These are phyloP conservation scores for Arthroderma sp. DNA, from an alignment of 2,329 filamentous ascomycete genomes.

Conservation along the genomic window DNA sequence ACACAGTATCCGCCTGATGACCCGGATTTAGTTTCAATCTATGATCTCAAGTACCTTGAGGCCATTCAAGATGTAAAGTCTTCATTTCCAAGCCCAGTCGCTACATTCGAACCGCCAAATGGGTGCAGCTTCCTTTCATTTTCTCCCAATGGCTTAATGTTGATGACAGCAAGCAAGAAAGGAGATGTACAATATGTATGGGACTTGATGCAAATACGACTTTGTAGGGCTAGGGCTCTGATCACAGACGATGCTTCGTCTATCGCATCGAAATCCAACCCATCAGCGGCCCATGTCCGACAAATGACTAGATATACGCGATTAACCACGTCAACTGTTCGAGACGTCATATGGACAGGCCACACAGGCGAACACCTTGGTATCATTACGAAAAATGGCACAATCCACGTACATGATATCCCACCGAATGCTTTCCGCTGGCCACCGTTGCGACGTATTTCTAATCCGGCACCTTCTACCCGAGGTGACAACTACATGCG, in stretches of 20 bases:
- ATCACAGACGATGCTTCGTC: slow-evolving; percentile 23
- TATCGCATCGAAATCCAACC: slow-evolving; percentile 10
- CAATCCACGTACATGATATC: slow-evolving; percentile 82
- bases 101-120: slow-evolving; percentile 35
- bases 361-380: slow-evolving; percentile 72
- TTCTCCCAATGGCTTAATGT: slow-evolving; percentile 33
- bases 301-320: slow-evolving; percentile 81
- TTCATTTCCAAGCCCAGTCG: slow-evolving; percentile 24
- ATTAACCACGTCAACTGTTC: slow-evolving; percentile 79
- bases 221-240: slow-evolving; percentile 28
- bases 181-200: slow-evolving; percentile 39
- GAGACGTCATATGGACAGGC: slow-evolving; percentile 78
- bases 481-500: slow-evolving; percentile 32
- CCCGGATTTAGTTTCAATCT: slow-evolving; percentile 33
- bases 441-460: slow-evolving; percentile 53
- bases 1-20: slow-evolving; percentile 24
- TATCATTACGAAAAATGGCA: slow-evolving; percentile 88
- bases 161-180: slow-evolving; percentile 36
- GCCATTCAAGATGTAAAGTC: slow-evolving; percentile 25
- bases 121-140: slow-evolving; percentile 39
- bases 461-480: slow-evolving; percentile 34
- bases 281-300: slow-evolving; percentile 42
- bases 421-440: slow-evolving; percentile 71
- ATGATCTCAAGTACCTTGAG: slow-evolving; percentile 33
- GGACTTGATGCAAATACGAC: slow-evolving; percentile 36